Conservation (phyloP, 331 rosid species). For the Pyracantha coccinea region DNA sequence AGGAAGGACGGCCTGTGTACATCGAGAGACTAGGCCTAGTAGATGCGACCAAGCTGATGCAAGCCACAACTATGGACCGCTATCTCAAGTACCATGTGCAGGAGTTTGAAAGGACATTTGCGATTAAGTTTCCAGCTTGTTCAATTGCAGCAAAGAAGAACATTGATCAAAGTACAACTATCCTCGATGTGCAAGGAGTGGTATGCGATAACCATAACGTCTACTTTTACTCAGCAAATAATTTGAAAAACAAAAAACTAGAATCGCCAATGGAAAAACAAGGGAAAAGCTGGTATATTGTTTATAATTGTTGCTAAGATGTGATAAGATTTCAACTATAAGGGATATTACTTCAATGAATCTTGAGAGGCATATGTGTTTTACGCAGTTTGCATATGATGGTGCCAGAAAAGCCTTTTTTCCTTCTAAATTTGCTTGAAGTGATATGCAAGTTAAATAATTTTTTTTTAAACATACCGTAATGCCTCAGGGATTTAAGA, state of each 20-base stretch:
- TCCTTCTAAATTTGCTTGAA: neutral
- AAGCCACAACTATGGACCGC: conserved; percentile 81
- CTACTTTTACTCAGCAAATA: neutral
- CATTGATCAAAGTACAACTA: conserved; percentile 95
- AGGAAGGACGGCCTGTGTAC: conserved; percentile 88
- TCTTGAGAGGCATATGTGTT: neutral
- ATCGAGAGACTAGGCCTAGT: conserved; percentile 80
- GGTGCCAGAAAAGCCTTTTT: neutral
- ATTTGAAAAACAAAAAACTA: no score
- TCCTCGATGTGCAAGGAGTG: conserved; percentile 92
- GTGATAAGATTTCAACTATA: neutral
- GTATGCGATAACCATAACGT: conserved; percentile 33
- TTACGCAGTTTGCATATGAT: neutral
- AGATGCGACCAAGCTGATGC: conserved; percentile 61
- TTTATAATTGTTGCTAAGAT: neutral
- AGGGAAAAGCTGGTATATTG: neutral
- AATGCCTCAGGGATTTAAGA: conserved; percentile 64
- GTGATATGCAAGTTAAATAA: neutral
- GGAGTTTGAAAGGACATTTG: conserved; percentile 84
- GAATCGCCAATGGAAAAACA: neutral
- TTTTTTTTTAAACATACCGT: neutral
- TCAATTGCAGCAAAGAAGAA: conserved; percentile 85
- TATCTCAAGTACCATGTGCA: conserved; percentile 67
- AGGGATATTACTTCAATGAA: neutral
- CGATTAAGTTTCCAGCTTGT: conserved; percentile 76